These are phyloP conservation scores for Jamesozyma jinghongensis DNA, from an alignment of 805 yeast genomes.

Conservation along the genomic window DNA sequence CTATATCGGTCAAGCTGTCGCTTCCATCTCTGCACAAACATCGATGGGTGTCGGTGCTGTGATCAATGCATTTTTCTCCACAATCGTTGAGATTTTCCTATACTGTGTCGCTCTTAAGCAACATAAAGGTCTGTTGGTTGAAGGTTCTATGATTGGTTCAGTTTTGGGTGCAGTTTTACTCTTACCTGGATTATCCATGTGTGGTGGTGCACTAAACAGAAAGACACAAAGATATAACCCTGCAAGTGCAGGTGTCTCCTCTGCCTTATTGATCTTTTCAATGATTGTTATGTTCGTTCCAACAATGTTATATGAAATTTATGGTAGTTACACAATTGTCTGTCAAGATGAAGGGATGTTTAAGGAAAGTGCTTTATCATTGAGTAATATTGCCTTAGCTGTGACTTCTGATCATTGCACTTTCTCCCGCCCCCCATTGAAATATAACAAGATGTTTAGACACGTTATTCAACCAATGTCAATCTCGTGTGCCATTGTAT, in stretches of 20 bases:
- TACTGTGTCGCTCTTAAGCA: constrained; percentile 87
- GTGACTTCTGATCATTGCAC: constrained; percentile 43
- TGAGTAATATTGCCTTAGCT: constrained; percentile 40
- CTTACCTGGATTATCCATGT: constrained; percentile 92
- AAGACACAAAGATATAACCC: constrained; percentile 96
- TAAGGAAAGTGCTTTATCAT: constrained; percentile 7
- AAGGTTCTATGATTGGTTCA: constrained; percentile 92
- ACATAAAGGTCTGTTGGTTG: constrained; percentile 80
- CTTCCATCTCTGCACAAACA: constrained; percentile 95
- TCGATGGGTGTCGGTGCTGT: constrained; percentile 99
- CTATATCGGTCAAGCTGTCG: constrained; percentile 98
- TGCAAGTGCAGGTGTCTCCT: constrained; percentile 91
- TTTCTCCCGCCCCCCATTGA: constrained; percentile 67
- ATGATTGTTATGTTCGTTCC: constrained; percentile 89
- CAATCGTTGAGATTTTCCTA: constrained; percentile 84
- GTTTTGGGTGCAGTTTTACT: constrained; percentile 85
- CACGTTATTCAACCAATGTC: constrained; percentile 75
- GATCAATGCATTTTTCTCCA: constrained; percentile 93
- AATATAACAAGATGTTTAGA: constrained; percentile 56
- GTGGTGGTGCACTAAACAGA: constrained; percentile 88
- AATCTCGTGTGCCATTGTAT: constrained; percentile 63
- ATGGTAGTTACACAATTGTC: constrained; percentile 72
- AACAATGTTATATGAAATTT: constrained; percentile 78
- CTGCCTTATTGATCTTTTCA: constrained; percentile 89
- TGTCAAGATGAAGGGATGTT: constrained; percentile 37